These are phyloP conservation scores for Trichoderma hamatum DNA, from an alignment of 2,329 filamentous ascomycete species.

Conservation along the genomic window DNA sequence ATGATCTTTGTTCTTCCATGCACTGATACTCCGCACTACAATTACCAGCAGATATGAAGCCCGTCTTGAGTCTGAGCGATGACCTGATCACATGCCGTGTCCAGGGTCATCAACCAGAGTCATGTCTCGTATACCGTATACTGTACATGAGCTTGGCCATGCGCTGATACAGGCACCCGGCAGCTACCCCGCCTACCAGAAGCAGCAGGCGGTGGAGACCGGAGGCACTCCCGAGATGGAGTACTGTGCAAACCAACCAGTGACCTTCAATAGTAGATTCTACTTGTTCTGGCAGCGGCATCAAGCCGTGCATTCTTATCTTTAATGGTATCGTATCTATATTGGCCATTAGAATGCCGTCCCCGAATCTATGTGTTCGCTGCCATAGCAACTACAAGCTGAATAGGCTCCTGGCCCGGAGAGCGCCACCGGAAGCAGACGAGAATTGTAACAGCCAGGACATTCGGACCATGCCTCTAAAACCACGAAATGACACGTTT, in stretches of 20 bases:
- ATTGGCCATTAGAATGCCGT: neutral
- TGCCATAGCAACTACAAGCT: neutral
- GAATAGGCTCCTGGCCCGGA: neutral
- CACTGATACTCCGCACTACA: neutral
- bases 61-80: neutral
- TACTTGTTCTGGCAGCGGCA: neutral
- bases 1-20: neutral
- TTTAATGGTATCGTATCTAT: neutral
- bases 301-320: neutral
- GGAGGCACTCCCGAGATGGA: neutral
- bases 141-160: neutral
- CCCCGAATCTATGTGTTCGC: neutral
- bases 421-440: neutral
- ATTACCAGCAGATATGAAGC: neutral
- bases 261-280: no score
- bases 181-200: slow-evolving; percentile 21
- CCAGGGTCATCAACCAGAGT: slow-evolving; percentile 1
- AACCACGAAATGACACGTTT: neutral
- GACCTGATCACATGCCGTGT: slow-evolving; percentile 13
- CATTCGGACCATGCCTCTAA: neutral
- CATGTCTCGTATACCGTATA: neutral
- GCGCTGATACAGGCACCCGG: neutral
- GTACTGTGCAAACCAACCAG: neutral
- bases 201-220: slow-evolving; percentile 19
- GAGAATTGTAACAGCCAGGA: neutral